A percentile compares a stretch with the other conserved stretches of the same genome.
Conservation (phyloP, 2,329 filamentous ascomycete species). For the Fusarium drepaniforme region DNA sequence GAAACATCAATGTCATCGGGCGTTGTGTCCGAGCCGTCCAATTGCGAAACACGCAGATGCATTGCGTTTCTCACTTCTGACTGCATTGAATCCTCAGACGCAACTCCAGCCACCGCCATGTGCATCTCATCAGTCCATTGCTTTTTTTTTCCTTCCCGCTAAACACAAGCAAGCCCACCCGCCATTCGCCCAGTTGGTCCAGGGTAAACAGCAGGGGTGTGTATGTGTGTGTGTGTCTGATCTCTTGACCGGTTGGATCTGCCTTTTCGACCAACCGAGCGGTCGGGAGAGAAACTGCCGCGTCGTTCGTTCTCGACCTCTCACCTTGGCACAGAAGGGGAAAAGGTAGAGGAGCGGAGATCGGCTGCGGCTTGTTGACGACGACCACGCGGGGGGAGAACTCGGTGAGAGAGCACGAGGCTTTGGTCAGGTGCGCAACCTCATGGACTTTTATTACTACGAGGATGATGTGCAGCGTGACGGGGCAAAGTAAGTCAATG, state of each 20-base stretch:
- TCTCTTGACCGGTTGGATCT: conserved; percentile 3
- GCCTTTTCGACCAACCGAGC: conserved; percentile 3
- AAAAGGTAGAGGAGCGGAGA: conserved; percentile 13
- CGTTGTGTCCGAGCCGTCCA: not conserved
- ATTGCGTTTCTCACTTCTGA: not conserved
- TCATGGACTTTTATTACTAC: not conserved
- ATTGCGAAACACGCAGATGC: conserved; percentile 3
- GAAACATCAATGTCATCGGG: not conserved
- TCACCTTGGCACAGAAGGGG: conserved; percentile 32
- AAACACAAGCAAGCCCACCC: not conserved
- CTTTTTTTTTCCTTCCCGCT: not conserved
- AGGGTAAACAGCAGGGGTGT: conserved; percentile 9
- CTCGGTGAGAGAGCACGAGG: conserved; percentile 35
- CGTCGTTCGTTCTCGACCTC: not conserved
- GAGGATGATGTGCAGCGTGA: conserved; percentile 9
- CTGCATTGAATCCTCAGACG: conserved; percentile 6
- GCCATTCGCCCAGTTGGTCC: not conserved
- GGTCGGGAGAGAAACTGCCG: conserved; percentile 6
- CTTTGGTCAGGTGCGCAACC: conserved; percentile 28
- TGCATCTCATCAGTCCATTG: not conserved
- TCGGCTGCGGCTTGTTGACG: conserved; percentile 11
- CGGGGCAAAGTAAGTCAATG: conserved; percentile 3
- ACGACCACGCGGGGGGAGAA: conserved; percentile 18
- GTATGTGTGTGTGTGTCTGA: not conserved
- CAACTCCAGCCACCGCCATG: conserved; percentile 3